Evolutionary conservation across 2,329 filamentous ascomycete species (phyloP).

Genomic region (Aspergillus sclerotialis): DNA sequence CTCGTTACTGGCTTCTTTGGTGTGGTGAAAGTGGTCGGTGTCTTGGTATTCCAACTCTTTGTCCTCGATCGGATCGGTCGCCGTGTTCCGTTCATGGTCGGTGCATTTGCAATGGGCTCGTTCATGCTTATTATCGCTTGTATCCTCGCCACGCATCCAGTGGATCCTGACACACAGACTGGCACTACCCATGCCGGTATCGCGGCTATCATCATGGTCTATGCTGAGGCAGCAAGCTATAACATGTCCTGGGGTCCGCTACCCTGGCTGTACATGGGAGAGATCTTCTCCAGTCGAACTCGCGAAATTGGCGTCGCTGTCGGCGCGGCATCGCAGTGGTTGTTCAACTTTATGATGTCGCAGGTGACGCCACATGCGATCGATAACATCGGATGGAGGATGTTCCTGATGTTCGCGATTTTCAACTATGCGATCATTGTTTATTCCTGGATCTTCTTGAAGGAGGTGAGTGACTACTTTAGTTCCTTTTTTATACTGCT

Average conservation of each 20-base stretch:
- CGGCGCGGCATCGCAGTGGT: conserved; percentile 31
- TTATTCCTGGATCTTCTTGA: conserved; percentile 40
- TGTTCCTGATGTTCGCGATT: conserved; percentile 45
- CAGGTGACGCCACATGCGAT: conserved; percentile 37
- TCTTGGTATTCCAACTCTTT: conserved; percentile 41
- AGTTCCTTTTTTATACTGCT: too few species aligned
- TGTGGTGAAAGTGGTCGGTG: conserved; percentile 45
- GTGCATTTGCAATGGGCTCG: conserved; percentile 44
- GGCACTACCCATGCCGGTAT: conserved; percentile 33
- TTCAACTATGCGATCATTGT: conserved; percentile 42
- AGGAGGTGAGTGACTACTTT: too few species aligned
- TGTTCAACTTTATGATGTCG: conserved; percentile 36
- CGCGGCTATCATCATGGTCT: conserved; percentile 46
- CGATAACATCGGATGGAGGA: conserved; percentile 42
- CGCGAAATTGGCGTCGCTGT: conserved; percentile 28
- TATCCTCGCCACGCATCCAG: conserved; percentile 42
- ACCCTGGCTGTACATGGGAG: conserved; percentile 31
- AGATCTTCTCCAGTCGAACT: conserved; percentile 31
- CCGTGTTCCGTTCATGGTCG: conserved; percentile 42
- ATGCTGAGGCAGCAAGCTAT: conserved; percentile 40
- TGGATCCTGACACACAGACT: conserved; percentile 23
- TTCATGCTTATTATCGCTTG: conserved; percentile 49
- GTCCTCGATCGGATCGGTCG: conserved; percentile 46
- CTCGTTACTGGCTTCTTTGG: conserved; percentile 49
- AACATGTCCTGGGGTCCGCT: conserved; percentile 35